phyloP scores from a whole-genome alignment of 768 basidiomycete genomes.

The Strobilomyces echinocephalus region DNA sequence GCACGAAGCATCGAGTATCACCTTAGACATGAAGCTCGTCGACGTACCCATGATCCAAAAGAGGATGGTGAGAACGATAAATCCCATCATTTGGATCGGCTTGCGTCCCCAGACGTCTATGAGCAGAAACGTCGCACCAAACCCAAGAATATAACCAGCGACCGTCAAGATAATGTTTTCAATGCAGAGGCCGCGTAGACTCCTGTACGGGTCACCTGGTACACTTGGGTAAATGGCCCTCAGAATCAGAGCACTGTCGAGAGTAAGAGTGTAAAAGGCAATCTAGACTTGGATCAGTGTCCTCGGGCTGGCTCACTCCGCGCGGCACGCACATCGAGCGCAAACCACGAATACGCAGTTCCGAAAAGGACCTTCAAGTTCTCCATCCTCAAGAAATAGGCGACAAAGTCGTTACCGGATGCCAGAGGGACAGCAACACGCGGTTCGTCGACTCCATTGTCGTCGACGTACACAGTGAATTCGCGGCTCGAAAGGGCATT shows the following conservation, averaged over 20 bases:
- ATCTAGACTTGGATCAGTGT: not conserved
- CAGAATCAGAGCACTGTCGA: not conserved
- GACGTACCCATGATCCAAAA: not conserved
- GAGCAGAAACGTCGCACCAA: not conserved
- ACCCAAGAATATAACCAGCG: not conserved
- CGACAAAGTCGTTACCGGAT: not conserved
- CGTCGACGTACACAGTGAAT: not conserved
- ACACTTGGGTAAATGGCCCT: not conserved
- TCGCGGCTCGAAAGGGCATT: not conserved
- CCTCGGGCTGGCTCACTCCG: not conserved
- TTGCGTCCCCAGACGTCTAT: not conserved
- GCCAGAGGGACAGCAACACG: not conserved
- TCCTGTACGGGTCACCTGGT: not conserved
- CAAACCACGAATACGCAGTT: not conserved
- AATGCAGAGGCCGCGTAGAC: not conserved
- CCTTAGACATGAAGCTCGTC: not conserved
- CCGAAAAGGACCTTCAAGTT: not conserved
- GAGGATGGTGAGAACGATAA: not conserved
- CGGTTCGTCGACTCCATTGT: not conserved
- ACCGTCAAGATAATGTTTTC: not conserved
- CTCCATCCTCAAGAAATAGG: not conserved
- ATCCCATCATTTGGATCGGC: not conserved
- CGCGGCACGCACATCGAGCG: not conserved
- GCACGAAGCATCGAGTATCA: not conserved
- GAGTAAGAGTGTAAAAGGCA: not conserved